Evolutionary conservation across 108 stramenopile species (phyloP).

Genomic region (Nitzschia inconspicua): DNA sequence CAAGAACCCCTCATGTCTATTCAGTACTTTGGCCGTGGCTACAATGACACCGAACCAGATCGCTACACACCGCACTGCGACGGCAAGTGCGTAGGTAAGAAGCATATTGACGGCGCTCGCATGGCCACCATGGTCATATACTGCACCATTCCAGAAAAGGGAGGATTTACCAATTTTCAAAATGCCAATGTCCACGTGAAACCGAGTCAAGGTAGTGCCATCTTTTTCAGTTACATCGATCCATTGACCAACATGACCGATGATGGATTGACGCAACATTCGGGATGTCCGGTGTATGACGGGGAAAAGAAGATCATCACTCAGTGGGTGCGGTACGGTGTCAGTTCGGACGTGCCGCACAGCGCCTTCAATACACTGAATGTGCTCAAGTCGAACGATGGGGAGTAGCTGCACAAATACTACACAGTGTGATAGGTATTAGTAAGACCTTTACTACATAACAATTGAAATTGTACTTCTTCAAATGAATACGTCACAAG

Average conservation of each 20-base stretch:
- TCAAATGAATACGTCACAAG: too few relatives aligned
- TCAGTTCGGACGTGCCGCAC: conserved; percentile 85
- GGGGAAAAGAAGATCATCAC: conserved; percentile 96
- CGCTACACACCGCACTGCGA: conserved; percentile 93
- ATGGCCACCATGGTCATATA: conserved; percentile 96
- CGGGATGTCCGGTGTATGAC: conserved; percentile 89
- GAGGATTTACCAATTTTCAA: conserved; percentile 91
- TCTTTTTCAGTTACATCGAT: conserved; percentile 89
- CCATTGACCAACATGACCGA: conserved; percentile 69
- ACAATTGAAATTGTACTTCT: too few relatives aligned
- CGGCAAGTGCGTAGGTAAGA: conserved; percentile 51
- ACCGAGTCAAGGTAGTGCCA: conserved; percentile 68
- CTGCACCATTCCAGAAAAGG: conserved; percentile 73
- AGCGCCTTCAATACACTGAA: conserved; percentile 65
- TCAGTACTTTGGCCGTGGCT: conserved; percentile 82
- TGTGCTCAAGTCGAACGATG: background rate
- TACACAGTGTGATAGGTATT: background rate
- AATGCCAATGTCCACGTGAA: conserved; percentile 80
- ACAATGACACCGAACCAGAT: conserved; percentile 72
- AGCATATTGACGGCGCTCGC: conserved; percentile 67
- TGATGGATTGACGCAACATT: conserved; percentile 76
- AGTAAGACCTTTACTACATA: background rate
- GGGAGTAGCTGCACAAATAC: background rate
- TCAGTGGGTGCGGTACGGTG: conserved; percentile 93
- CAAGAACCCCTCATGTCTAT: conserved; percentile 87